Base-by-base conservation (phyloP, 108 stramenopile genomes). In the Chaetoceros tenuissimus region DNA sequence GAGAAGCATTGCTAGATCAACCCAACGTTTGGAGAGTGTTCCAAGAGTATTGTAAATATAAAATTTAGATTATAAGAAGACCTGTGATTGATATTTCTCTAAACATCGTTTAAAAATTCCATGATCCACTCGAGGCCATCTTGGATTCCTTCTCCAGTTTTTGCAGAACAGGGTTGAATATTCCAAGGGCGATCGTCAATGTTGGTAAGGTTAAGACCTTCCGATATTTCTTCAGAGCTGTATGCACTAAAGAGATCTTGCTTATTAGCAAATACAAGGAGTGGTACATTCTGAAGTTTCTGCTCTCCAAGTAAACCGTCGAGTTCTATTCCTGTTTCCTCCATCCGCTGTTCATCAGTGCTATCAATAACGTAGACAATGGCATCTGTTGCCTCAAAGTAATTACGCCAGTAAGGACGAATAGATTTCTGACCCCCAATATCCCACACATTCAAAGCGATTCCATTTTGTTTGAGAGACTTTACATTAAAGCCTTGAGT, bases 401-500 rank as follows among this genome's bases (percentile, higher is more conserved):
- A 81, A 51, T 81, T 81, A 18, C 75, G 48, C 79, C 79, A 81
- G 57, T 81, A 81, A 0, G 75, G 60, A 22, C 79, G 75, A 27
- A 81, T 81, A 7, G 72, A 50, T 54, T 77, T 81, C 56, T 81
- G 79, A 21, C 79, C 79, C 31, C 67, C 82, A 53, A 83, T 79
- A 59, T 86, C 84, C 84, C 84, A 86, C 10, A 86, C 78, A 48
- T 86, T 86, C 28, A 86, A 71, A 51, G 79, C 79, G 67, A 81
- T 79, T 51, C 67, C 78, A 57, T 72, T 71, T 55, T 79, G 71
- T 67, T 66, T 64, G 7, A 86, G 50, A 18, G 69, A 71, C 64
- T 86, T 82, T 45, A 86, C 81, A 64, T 86, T 86, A 66, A 86
- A 86, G 29, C 84, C 84, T 52, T 82, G 78, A 28, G 84, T 86